Evolutionary conservation across 1,284 basidiomycete genomes (phyloP), one percentile per base, ranked within the genome.

Genomic region (Irpex sp.): DNA sequence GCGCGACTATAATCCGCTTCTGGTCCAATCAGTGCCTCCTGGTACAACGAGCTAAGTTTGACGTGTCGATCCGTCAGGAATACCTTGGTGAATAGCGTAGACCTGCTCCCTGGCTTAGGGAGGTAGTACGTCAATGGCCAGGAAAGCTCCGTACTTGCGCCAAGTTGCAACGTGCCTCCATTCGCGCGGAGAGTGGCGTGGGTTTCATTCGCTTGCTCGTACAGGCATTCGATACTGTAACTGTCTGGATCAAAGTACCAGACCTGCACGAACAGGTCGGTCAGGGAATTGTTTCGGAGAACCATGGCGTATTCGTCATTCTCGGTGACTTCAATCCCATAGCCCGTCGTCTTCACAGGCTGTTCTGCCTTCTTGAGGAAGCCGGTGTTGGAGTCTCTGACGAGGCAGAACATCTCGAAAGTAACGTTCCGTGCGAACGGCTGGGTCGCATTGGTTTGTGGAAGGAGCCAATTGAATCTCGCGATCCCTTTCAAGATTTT

Each of bases 211-310:
- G 48, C 39, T 8, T 49, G 39, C 12, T 49, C 37, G 57, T 63
- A 63, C 62, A 59, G 61, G 8, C 45, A 23, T 18, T 35, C 37
- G 37, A 63, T 59, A 39, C 51, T 35, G 52, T 63, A 63, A 23
- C 59, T 63, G 28, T 42, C 49, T 10, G 59, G 59, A 51, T 63
- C 62, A 47, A 63, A 63, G 51, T 63, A 63, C n/a, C 57, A n/a
- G 42, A 63, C 35, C 42, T 63, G 48, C 4, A 56, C 36, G 45
- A 54, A 63, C 10, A 63, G 59, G n/a, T 42, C 21, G 6, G 33
- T 42, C 4, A 55, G 16, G 6, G 23, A 18, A 18, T 47, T 39
- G 59, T 61, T 63, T 6, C 45, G 47, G 21, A 63, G 47, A 28
- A 61, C 53, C 55, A 63, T 61, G n/a, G 59, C 62, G 52, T 63